Conservation (phyloP, 805 yeast genomes). For the Saturnispora serradocipensis region DNA sequence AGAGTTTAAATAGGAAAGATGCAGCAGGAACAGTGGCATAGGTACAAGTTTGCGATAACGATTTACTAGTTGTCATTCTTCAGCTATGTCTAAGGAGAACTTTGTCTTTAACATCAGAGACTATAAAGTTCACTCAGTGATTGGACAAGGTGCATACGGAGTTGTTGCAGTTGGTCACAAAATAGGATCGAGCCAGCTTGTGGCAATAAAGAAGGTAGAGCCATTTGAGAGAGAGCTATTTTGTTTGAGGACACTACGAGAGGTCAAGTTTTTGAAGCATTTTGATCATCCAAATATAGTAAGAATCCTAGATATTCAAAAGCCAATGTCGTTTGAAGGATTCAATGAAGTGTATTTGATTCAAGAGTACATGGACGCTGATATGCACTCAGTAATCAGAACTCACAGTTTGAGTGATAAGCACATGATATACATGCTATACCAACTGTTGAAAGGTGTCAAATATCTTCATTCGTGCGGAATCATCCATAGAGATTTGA, state of each 20-base stretch:
- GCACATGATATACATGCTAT: constrained; percentile 61
- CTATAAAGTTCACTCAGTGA: constrained; percentile 47
- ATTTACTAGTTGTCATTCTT: neutral
- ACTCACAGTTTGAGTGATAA: constrained; percentile 52
- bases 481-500: constrained; percentile 69
- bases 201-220: constrained; percentile 70
- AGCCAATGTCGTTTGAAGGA: constrained; percentile 46
- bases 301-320: constrained; percentile 54
- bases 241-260: constrained; percentile 63
- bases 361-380: constrained; percentile 74
- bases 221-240: constrained; percentile 61
- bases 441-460: constrained; percentile 62
- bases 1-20: neutral
- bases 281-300: constrained; percentile 71
- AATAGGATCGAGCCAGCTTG: constrained; percentile 45
- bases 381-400: constrained; percentile 52
- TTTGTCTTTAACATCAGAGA: constrained; percentile 55
- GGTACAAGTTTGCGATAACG: neutral
- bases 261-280: constrained; percentile 53
- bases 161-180: constrained; percentile 65
- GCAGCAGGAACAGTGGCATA: neutral
- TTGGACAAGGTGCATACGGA: constrained; percentile 82
- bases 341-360: constrained; percentile 67
- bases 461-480: constrained; percentile 64
- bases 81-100: constrained; percentile 28